Percentiles rank a stretch among this genome's conserved stretches.
Conservation (phyloP, 1,284 basidiomycete genomes). For the Malassezia japonica region DNA sequence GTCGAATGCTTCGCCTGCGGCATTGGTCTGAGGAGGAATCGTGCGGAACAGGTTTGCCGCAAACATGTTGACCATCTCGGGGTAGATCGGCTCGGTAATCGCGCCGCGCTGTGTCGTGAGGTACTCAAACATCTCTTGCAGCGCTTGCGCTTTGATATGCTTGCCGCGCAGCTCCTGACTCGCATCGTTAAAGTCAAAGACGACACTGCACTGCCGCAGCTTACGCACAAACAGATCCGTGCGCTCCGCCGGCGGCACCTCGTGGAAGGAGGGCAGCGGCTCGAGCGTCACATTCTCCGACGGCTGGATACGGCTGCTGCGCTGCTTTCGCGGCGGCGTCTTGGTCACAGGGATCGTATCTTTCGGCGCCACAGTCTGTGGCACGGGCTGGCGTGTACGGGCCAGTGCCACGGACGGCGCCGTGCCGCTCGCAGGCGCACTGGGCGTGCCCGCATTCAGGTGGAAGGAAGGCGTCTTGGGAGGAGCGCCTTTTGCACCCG, state of each 20-base stretch:
- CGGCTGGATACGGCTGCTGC: slow-evolving; percentile 68
- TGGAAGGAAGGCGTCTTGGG: background rate
- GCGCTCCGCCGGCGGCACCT: slow-evolving; percentile 78
- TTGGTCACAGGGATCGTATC: slow-evolving; percentile 45
- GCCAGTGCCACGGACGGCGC: slow-evolving; percentile 14
- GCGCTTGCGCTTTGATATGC: slow-evolving; percentile 93
- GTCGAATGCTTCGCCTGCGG: slow-evolving; percentile 93
- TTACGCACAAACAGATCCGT: slow-evolving; percentile 88
- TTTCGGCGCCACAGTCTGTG: slow-evolving; percentile 25
- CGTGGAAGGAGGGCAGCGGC: slow-evolving; percentile 84
- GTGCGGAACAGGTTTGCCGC: slow-evolving; percentile 93
- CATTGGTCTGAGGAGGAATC: slow-evolving; percentile 98
- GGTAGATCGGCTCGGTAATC: slow-evolving; percentile 95
- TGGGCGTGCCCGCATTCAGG: slow-evolving; percentile 1
- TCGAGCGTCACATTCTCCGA: slow-evolving; percentile 94
- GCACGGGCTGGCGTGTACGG: slow-evolving; percentile 22
- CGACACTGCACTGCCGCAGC: slow-evolving; percentile 84
- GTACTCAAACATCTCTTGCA: slow-evolving; percentile 98
- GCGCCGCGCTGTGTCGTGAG: slow-evolving; percentile 93
- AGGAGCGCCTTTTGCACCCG: background rate
- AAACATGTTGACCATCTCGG: slow-evolving; percentile 91
- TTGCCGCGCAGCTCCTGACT: slow-evolving; percentile 91
- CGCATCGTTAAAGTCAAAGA: slow-evolving; percentile 99
- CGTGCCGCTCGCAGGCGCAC: background rate
- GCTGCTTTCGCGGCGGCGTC: slow-evolving; percentile 46